Evolutionary conservation across 169 alveolate species (phyloP), one percentile per base, ranked within the genome.

Genomic region (Plasmodium vinckei): DNA sequence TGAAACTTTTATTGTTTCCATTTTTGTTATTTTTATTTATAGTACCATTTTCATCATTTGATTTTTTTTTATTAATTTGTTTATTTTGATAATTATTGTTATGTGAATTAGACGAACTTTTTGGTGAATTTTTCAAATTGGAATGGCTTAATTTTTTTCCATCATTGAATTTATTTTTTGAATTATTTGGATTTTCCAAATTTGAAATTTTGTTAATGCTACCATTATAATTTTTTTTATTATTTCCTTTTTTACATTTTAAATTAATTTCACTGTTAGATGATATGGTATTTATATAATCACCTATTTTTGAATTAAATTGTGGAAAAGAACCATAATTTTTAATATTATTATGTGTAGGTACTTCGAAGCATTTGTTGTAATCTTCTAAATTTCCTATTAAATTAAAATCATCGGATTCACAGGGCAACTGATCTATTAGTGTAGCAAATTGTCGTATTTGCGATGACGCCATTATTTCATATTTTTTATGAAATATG

Each of bases 391-490:
- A 65, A 33, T 79, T 79, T n/a, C 68, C 89, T 71, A 79, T 79
- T 25, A 79, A 70, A 47, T 67, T 67, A 59, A 67, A 65, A 39
- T 79, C 89, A 54, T 79, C 89, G 15, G 82, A 79, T 67, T 79
- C 89, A 67, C 89, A 79, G 15, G 89, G 89, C 60, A 79, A 60
- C 47, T 79, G 89, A 56, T 79, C 89, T 53, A 79, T 79, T 44
- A 79, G 33, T n/a, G 84, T 79, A 25, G 89, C 89, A 79, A 79
- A 79, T 25, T 79, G 89, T 17, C 89, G 71, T 79, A 79, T 79
- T 51, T 79, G 89, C 19, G 89, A 79, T 59, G 89, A 79, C 23
- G 89, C 89, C 89, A 79, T 79, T 64, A 54, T 77, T 77, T 63
- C 79, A 77, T 77, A 64, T 77, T 77, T 27, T 33, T 33, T 56